Evolutionary conservation across 2,329 filamentous ascomycete species (phyloP).

Genomic region (Penicillium polonicum): DNA sequence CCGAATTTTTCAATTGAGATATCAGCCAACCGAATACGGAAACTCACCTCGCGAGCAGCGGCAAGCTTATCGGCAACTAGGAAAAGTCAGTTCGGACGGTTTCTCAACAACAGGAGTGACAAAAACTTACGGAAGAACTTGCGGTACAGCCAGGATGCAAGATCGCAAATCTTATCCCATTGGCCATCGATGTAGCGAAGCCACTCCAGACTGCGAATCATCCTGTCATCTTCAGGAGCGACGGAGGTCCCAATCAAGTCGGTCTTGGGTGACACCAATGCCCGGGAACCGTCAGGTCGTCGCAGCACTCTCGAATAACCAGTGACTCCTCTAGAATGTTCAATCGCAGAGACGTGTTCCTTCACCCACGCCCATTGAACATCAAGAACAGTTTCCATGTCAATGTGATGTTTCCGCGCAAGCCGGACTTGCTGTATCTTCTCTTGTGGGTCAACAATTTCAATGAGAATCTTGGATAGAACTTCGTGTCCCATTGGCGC

Average conservation of each 20-base stretch:
- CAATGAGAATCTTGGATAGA: conserved; percentile 73
- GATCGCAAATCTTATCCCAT: conserved; percentile 68
- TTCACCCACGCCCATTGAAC: conserved; percentile 58
- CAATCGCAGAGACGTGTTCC: conserved; percentile 35
- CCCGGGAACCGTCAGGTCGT: conserved; percentile 47
- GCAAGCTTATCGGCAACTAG: conserved; percentile 46
- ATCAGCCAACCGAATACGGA: conserved; percentile 51
- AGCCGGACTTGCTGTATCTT: conserved; percentile 69
- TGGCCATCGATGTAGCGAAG: conserved; percentile 70
- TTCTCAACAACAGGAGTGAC: conserved; percentile 14
- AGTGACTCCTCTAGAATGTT: conserved; percentile 31
- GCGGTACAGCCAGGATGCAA: conserved; percentile 73
- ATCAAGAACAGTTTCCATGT: conserved; percentile 70
- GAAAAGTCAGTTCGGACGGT: conserved; percentile 9
- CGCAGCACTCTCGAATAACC: conserved; percentile 50
- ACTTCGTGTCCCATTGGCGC: conserved; percentile 64
- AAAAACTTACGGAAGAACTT: conserved; percentile 74
- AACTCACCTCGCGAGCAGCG: conserved; percentile 56
- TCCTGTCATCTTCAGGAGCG: conserved; percentile 63
- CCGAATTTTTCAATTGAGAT: conserved; percentile 44
- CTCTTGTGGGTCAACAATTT: conserved; percentile 64
- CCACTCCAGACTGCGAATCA: conserved; percentile 84
- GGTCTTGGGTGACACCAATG: conserved; percentile 64
- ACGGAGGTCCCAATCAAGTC: conserved; percentile 67
- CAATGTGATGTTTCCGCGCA: conserved; percentile 71